Evolutionary conservation across 2,329 filamentous ascomycete genomes (phyloP).

Genomic region (Claviceps maximensis): DNA sequence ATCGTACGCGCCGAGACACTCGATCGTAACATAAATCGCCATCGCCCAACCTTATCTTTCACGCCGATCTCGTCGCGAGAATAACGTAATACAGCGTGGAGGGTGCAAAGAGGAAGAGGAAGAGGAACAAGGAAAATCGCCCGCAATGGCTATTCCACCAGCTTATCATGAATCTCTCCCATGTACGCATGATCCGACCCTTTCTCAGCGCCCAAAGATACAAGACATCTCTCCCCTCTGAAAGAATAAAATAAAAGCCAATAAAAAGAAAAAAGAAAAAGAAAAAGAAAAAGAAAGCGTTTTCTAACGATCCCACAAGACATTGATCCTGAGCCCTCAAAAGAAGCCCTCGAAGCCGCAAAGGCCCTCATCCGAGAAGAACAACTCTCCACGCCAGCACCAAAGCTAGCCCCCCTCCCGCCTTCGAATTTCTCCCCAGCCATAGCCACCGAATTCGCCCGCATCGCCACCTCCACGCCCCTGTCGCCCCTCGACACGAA

Average conservation of each 20-base stretch:
- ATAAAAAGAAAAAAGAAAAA: not conserved
- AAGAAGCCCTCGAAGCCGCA: slow-evolving; percentile 50
- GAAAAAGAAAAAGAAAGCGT: too few species aligned
- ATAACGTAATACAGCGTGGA: not conserved
- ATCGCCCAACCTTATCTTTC: too few species aligned
- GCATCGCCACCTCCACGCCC: slow-evolving; percentile 36
- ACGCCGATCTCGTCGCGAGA: not conserved
- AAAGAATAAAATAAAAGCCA: not conserved
- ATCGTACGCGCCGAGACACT: too few species aligned
- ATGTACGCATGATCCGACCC: slow-evolving; percentile 37
- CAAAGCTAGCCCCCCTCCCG: not conserved
- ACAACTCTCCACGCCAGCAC: slow-evolving; percentile 10
- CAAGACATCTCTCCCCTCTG: too few species aligned
- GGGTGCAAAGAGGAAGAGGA: not conserved
- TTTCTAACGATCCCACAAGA: slow-evolving; percentile 35
- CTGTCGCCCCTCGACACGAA: slow-evolving; percentile 52
- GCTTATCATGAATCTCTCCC: slow-evolving; percentile 65
- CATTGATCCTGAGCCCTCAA: slow-evolving; percentile 62
- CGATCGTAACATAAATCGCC: too few species aligned
- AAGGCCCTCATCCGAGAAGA: slow-evolving; percentile 58
- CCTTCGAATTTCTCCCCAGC: not conserved
- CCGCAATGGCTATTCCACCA: slow-evolving; percentile 15
- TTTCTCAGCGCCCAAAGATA: not conserved
- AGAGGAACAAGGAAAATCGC: not conserved
- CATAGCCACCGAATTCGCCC: slow-evolving; percentile 15